Evolutionary conservation across 2,329 filamentous ascomycete species (phyloP), one percentile per base, ranked within the genome.

Genomic region (Fusarium dlaminii): DNA sequence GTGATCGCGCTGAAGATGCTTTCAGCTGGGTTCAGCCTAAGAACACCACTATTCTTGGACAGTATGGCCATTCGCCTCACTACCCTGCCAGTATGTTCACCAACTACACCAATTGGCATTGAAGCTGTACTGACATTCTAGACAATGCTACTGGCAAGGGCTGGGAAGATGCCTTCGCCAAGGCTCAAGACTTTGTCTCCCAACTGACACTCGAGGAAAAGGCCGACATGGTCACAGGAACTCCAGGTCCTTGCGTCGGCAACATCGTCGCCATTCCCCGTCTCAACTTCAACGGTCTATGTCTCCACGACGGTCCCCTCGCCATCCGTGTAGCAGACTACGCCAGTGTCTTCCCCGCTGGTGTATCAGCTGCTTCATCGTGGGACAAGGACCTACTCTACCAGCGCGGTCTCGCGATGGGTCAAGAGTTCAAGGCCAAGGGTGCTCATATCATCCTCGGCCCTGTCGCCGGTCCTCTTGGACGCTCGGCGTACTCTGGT

Each of bases 331-430:
- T 76, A 4, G 79, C 79, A n/a, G 84, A 86, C 74, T 85, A 84
- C 55, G 85, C 84, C 68, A 86, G 83, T 66, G 83, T 84, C 17
- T 86, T 83, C 74, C 81, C 82, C 5, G 84, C 83, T 11, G 93
- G 92, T 70, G 86, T 94, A 55, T 93, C 93, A 66, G 89, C 93
- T 30, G 84, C 84, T 11, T 81, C 79, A 6, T 73, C 76, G 42
- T 97, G 93, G 92, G 93, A 96, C 81, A 91, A 90, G 72, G 83
- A 88, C 18, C 87, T 96, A 30, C 90, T 93, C 72, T 91, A 91
- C 79, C 85, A 88, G 64, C 89, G 94, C 58, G 94, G 78, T 29
- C 59, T 70, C 18, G 84, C 83, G 55, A 84, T 87, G 83, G 85
- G 83, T 24, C 49, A 79, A 55, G 93, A 96, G 81, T 91, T 93